These are phyloP conservation scores for Rasamsonia emersonii DNA, from an alignment of 2,329 filamentous ascomycete species.

Conservation along the genomic window DNA sequence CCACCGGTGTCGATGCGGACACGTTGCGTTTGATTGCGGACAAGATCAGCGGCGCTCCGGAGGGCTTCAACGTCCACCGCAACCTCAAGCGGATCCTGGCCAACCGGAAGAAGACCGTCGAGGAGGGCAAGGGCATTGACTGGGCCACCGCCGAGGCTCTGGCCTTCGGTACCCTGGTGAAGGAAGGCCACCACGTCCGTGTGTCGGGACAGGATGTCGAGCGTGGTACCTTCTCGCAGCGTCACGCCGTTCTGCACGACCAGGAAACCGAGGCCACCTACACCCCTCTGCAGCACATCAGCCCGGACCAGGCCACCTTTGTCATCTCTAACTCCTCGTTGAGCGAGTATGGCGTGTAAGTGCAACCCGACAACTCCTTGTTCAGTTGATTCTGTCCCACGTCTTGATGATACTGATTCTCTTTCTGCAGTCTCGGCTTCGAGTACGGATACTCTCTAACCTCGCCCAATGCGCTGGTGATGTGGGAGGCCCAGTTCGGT, in stretches of 20 bases:
- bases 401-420: conserved; percentile 35
- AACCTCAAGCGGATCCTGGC: conserved; percentile 94
- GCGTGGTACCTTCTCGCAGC: conserved; percentile 98
- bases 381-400: conserved; percentile 1
- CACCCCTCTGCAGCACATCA: conserved; percentile 82
- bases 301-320: conserved; percentile 87
- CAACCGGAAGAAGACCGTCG: conserved; percentile 82
- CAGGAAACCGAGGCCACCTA: conserved; percentile 90
- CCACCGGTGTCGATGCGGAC: conserved; percentile 67
- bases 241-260: conserved; percentile 94
- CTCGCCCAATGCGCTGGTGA: conserved; percentile 91
- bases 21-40: conserved; percentile 74
- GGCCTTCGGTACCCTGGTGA: conserved; percentile 83
- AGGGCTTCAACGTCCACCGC: conserved; percentile 81
- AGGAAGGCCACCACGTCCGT: conserved; percentile 92
- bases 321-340: conserved; percentile 94
- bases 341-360: conserved; percentile 59
- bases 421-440: conserved; percentile 74
- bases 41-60: conserved; percentile 67
- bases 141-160: conserved; percentile 96
- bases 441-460: conserved; percentile 98
- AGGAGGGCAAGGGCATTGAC: conserved; percentile 90
- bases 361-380: too few species aligned
- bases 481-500: conserved; percentile 99
- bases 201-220: conserved; percentile 98